Evolutionary conservation across 108 stramenopile genomes (phyloP), one percentile per base, ranked within the genome.

Genomic region (Pinguiococcus pyrenoidosus): DNA sequence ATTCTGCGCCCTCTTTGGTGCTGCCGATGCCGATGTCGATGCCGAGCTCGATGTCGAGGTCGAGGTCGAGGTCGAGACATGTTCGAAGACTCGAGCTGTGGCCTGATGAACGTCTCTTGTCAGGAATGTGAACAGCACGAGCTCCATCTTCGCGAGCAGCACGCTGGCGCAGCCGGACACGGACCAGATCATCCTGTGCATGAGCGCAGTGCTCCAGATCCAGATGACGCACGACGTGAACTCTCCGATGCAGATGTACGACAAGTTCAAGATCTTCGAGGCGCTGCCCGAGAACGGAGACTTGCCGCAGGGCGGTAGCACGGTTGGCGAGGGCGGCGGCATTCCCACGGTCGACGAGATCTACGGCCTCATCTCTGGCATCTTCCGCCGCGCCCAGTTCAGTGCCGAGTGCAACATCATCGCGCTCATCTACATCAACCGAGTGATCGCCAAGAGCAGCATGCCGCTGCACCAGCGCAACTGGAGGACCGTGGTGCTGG

Each of bases 351-450:
- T 41, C 2, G 37, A 38, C 3, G 39, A 42, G 24, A 29, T 47
- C 32, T 14, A 46, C 23, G 14, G 35, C 1, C 50, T 46, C 48
- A 41, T 59, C 28, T 7, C 13, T 7, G 20, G 29, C 0, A 26
- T 59, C 1, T 47, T 27, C 48, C 14, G n/a, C 9, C 8, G 4
- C 13, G 47, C 57, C 2, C 36, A 36, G 6, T 59, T 32, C 28
- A 34, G 29, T 12, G 16, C 32, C 7, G 45, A 59, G 36, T 59
- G 57, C 32, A 50, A 50, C 20, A 59, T 59, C 23, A 44, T 59
- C 18, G 32, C 57, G 18, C 6, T 54, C 22, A 25, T 62, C 12
- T 62, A 62, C 45, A 36, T 62, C 49, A 62, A 62, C 27, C 51
- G 60, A 2, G 16, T 62, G 18, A 62, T 50, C 4, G 8, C n/a